Evolutionary conservation across 768 basidiomycete species (phyloP), one percentile per base, ranked within the genome.

Genomic region (Lactarius deliciosus): DNA sequence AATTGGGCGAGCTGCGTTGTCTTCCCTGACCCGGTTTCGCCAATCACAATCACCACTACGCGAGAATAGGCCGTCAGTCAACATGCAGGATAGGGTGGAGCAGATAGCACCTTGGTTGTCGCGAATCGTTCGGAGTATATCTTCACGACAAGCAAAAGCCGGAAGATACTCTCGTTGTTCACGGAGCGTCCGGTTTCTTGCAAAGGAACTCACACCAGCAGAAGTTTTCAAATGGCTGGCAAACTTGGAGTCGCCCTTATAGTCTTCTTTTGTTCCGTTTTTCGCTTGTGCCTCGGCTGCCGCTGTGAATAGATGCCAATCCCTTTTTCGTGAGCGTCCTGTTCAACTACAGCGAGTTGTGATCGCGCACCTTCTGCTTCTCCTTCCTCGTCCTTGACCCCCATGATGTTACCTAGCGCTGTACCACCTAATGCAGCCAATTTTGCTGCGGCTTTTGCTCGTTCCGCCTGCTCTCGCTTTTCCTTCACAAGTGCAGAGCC

Each of bases 1-100:
- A 94, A 99, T 74, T 99, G 97, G 0, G 92, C 81, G 7, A 99
- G 80, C 75, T 99, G 97, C 0, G 97, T 98, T 1, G 97, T 99
- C 79, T 99, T 99, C 7, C 97, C 97, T 0, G 96, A 98, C 11
- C 97, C 97, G n/a, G 97, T 99, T 78, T 99, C 97, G n/a, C 97
- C 97, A 47, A 99, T 92, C 45, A 98, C 94, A 64, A 99, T 87
- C 57, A 92, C 81, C 43, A 98, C 97, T 97, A 70, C 32, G 9
- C 25, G 36, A 5, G 22, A 60, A 16, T 56, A 25, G 59, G 22
- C n/a, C 16, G 8, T 64, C 60, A 57, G 56, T 34, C 36, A 18
- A 22, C 9, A 50, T 59, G 3, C 15, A 50, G 1, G 9, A 53
- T 10, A 43, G 68, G 60, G 34, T 25, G 5, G 41, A 58, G 72